phyloP scores from a whole-genome alignment of 768 basidiomycete species.

The Xerocomus brunneocitrinus region DNA sequence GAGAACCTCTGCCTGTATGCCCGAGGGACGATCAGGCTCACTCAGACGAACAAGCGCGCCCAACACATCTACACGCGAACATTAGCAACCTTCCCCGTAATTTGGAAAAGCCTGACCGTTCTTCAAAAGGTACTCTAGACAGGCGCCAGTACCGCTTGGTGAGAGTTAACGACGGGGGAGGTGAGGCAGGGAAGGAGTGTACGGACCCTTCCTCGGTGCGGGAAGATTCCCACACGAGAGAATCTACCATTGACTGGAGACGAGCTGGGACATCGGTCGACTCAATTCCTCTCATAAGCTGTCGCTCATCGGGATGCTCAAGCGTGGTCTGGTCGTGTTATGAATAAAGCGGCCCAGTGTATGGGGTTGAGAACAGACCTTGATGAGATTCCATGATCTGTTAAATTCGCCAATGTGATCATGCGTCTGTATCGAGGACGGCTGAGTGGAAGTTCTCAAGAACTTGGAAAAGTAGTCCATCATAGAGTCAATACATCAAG shows the following conservation, averaged over 20 bases:
- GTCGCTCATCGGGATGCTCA: conserved; percentile 85
- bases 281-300: conserved; percentile 73
- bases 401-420: conserved; percentile 74
- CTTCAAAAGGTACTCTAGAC: conserved; percentile 88
- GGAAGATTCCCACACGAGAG: conserved; percentile 81
- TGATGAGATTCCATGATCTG: conserved; percentile 69
- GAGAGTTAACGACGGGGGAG: conserved; percentile 9
- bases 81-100: not conserved
- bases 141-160: conserved; percentile 76
- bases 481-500: not conserved
- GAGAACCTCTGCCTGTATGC: conserved; percentile 89
- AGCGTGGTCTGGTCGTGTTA: conserved; percentile 60
- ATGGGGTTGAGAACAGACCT: conserved; percentile 40
- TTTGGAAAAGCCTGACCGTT: conserved; percentile 49
- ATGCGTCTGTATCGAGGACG: conserved; percentile 43
- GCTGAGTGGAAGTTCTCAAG: conserved; percentile 42
- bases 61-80: conserved; percentile 58
- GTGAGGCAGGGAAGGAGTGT: conserved; percentile 2
- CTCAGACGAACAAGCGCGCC: conserved; percentile 82
- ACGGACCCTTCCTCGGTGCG: conserved; percentile 85
- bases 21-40: conserved; percentile 78
- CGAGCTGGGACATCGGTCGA: conserved; percentile 77
- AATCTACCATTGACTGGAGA: conserved; percentile 77
- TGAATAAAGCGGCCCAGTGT: conserved; percentile 4
- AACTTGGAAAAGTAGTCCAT: conserved; percentile 92